These are phyloP conservation scores for Schizonepeta tenuifolia DNA, from an alignment of 257 asterid species.

Conservation along the genomic window DNA sequence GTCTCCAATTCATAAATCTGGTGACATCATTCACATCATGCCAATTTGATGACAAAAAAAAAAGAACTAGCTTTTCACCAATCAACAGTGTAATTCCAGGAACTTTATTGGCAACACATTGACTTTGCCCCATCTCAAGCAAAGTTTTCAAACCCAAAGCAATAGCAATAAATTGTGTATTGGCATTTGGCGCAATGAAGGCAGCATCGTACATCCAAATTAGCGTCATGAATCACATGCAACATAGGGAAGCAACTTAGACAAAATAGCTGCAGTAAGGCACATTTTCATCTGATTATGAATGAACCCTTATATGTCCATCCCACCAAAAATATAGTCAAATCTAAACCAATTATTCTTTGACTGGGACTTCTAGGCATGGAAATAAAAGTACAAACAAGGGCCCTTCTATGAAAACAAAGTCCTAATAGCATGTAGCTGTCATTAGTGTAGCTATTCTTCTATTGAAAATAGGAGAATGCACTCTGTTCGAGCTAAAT, in stretches of 20 bases:
- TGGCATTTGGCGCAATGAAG: not conserved
- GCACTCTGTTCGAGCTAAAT: not conserved
- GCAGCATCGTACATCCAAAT: not conserved
- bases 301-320: not conserved
- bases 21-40: not conserved
- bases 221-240: not conserved
- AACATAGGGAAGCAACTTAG: conserved; percentile 2
- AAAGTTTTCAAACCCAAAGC: not conserved
- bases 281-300: not conserved
- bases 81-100: not conserved
- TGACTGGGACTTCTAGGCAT: not conserved
- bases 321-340: conserved; percentile 3
- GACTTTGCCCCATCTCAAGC: not conserved
- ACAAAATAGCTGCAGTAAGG: not conserved
- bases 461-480: not conserved
- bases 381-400: not conserved
- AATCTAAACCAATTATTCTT: not conserved
- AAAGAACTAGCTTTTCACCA: not conserved
- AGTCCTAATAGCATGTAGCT: not conserved
- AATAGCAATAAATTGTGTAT: not conserved
- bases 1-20: not conserved
- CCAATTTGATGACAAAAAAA: not conserved
- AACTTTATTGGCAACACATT: not conserved
- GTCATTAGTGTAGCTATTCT: too few species aligned
- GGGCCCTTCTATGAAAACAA: not conserved